phyloP scores from a whole-genome alignment of 345 rosid genomes.

The Kandelia obovata region DNA sequence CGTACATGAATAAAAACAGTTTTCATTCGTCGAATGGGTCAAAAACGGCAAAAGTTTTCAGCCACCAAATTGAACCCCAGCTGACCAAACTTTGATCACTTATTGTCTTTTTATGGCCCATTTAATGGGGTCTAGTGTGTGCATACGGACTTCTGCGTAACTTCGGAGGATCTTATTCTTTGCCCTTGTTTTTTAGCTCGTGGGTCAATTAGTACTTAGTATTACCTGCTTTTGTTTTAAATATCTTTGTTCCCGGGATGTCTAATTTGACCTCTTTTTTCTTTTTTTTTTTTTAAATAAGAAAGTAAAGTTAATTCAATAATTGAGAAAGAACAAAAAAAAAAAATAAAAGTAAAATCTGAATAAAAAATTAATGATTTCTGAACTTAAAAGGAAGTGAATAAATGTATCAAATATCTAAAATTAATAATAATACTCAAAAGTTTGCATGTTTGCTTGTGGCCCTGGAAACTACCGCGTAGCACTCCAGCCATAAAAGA shows the following conservation, averaged over 20 bases:
- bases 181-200: background rate
- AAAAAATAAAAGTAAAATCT: too few species aligned
- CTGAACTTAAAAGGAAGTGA: too few species aligned
- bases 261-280: too few species aligned
- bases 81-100: background rate
- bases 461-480: conserved; percentile 18
- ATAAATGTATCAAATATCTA: too few species aligned
- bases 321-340: background rate
- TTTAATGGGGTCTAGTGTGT: background rate
- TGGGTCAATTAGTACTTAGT: background rate
- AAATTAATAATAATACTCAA: too few species aligned
- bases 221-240: background rate
- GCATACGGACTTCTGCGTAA: too few species aligned
- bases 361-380: too few species aligned
- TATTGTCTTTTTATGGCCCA: background rate
- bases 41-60: background rate
- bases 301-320: too few species aligned
- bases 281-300: too few species aligned
- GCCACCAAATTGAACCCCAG: conserved; percentile 1
- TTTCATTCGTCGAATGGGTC: background rate
- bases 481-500: background rate
- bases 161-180: too few species aligned
- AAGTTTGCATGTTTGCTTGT: background rate
- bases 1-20: background rate
- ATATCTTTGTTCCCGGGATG: background rate